Evolutionary conservation across 202 grass and related monocot genomes (phyloP).

Genomic region (Musa balbisiana): DNA sequence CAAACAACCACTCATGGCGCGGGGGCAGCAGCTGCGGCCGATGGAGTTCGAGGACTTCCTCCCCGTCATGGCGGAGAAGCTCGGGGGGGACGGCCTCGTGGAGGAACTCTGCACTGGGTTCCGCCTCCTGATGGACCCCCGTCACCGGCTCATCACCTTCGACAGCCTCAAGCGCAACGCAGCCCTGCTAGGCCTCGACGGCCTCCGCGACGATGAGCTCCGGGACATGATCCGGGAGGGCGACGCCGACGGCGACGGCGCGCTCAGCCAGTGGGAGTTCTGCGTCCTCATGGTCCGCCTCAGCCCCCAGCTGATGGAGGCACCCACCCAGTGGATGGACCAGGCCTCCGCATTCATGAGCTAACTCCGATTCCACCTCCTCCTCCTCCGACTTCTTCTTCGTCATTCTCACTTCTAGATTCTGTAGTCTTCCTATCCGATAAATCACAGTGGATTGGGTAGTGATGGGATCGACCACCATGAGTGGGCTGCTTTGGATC

Average conservation of each 20-base stretch:
- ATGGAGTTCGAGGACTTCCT: constrained; percentile 96
- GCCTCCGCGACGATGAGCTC: constrained; percentile 30
- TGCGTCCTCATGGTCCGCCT: constrained; percentile 23
- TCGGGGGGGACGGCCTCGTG: constrained; percentile 85
- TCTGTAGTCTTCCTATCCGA: too few relatives aligned
- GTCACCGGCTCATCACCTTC: constrained; percentile 52
- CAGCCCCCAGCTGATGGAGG: constrained; percentile 17
- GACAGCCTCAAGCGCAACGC: constrained; percentile 68
- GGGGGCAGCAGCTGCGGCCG: neutral
- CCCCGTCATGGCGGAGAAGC: constrained; percentile 78
- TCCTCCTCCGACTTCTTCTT: neutral
- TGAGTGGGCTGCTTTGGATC: too few relatives aligned
- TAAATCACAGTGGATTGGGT: too few relatives aligned
- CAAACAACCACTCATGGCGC: neutral
- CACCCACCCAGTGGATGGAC: neutral
- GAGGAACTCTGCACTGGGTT: constrained; percentile 72
- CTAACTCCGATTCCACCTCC: neutral
- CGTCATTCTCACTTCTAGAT: too few relatives aligned
- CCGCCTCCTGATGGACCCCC: constrained; percentile 70
- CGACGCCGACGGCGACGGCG: constrained; percentile 14
- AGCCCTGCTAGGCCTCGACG: constrained; percentile 41
- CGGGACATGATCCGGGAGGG: constrained; percentile 27
- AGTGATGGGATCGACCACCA: too few relatives aligned
- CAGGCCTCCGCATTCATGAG: neutral
- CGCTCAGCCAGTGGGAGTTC: constrained; percentile 15